These are phyloP conservation scores for Fraxinus greggii DNA, from an alignment of 305 asterid species.

Conservation along the genomic window DNA sequence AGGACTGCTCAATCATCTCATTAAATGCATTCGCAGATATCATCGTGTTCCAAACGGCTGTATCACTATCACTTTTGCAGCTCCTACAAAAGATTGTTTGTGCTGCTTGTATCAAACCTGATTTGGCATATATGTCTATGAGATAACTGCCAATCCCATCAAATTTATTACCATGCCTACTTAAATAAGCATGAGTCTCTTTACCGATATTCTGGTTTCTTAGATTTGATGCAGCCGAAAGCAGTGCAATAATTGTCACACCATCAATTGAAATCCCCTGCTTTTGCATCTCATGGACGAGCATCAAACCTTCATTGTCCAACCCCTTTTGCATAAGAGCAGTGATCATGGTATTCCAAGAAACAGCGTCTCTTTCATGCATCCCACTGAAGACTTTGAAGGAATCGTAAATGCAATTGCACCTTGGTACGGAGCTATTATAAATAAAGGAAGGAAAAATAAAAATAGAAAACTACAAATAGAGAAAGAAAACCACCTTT, in stretches of 20 bases:
- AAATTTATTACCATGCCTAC: slow-evolving; percentile 58
- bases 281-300: slow-evolving; percentile 72
- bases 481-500: not conserved
- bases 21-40: slow-evolving; percentile 67
- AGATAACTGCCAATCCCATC: slow-evolving; percentile 77
- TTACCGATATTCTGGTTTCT: slow-evolving; percentile 56
- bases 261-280: slow-evolving; percentile 50
- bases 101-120: slow-evolving; percentile 55
- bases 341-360: slow-evolving; percentile 82
- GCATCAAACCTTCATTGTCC: slow-evolving; percentile 75
- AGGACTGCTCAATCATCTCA: slow-evolving; percentile 54
- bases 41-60: slow-evolving; percentile 77
- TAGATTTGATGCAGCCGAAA: slow-evolving; percentile 80
- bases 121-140: slow-evolving; percentile 78
- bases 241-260: slow-evolving; percentile 66
- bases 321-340: slow-evolving; percentile 66
- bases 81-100: slow-evolving; percentile 43
- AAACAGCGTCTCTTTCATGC: slow-evolving; percentile 70
- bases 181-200: slow-evolving; percentile 71
- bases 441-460: not conserved
- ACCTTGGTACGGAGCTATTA: slow-evolving; percentile 63
- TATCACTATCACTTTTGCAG: slow-evolving; percentile 44
- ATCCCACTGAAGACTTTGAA: slow-evolving; percentile 58
- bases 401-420: slow-evolving; percentile 50
- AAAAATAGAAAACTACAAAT: not conserved